Evolutionary conservation across 2,329 filamentous ascomycete species (phyloP).

Genomic region (Beauveria medogensis): DNA sequence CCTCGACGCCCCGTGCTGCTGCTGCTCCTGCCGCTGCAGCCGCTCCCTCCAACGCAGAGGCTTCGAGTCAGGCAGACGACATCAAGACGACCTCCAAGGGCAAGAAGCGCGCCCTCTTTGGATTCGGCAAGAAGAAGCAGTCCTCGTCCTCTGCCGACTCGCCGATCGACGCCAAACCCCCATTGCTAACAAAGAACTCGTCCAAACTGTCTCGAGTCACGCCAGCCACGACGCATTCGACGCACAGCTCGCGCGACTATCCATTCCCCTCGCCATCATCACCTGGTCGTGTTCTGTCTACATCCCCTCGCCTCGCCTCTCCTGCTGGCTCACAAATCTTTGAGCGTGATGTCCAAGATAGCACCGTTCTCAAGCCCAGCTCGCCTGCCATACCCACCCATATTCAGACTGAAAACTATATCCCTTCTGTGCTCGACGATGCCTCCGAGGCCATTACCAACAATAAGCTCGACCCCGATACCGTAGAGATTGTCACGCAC

Average conservation of each 20-base stretch:
- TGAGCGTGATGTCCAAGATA: constrained; percentile 89
- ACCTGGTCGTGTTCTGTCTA: constrained; percentile 56
- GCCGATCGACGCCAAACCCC: constrained; percentile 23
- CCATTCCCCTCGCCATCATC: constrained; percentile 49
- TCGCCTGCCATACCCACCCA: constrained; percentile 87
- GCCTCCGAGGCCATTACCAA: constrained; percentile 90
- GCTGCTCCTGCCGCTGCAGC: background rate
- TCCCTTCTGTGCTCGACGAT: constrained; percentile 83
- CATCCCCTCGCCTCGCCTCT: constrained; percentile 68
- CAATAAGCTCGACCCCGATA: constrained; percentile 72
- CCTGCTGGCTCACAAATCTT: constrained; percentile 79
- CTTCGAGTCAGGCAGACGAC: constrained; percentile 22
- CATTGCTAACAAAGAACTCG: constrained; percentile 25
- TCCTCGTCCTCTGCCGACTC: constrained; percentile 13
- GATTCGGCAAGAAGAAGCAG: constrained; percentile 54
- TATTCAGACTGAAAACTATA: constrained; percentile 89
- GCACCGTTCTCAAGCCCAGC: constrained; percentile 54
- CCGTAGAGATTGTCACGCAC: constrained; percentile 88
- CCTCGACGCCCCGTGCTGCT: constrained; percentile 25
- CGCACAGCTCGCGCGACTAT: constrained; percentile 28
- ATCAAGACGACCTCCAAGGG: constrained; percentile 23
- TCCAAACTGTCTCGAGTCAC: constrained; percentile 28
- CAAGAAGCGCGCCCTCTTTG: constrained; percentile 52
- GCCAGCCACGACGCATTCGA: constrained; percentile 33
- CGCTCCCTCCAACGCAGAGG: constrained; percentile 11